Percentiles rank a stretch among this genome's conserved stretches.
Evolutionary conservation across 116 monocot genomes (phyloP).

Genomic region (Iris pallida): DNA sequence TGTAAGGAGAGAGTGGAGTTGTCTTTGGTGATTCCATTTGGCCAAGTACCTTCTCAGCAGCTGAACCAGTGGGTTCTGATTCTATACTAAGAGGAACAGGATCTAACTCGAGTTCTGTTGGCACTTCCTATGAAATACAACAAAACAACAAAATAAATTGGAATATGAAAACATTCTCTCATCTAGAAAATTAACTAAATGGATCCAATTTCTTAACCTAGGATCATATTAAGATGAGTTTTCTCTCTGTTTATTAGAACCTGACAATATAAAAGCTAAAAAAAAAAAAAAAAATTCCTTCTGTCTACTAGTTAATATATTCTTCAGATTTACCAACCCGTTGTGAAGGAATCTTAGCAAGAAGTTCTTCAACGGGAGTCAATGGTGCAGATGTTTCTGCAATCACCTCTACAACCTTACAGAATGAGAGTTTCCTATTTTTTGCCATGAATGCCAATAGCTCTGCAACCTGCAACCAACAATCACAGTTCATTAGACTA

Average conservation of each 20-base stretch:
- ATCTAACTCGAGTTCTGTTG: conserved; percentile 14
- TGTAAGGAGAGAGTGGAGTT: conserved; percentile 52
- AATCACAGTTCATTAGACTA: no score
- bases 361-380: conserved; percentile 68
- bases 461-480: conserved; percentile 62
- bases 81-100: conserved; percentile 12
- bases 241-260: background rate
- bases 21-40: conserved; percentile 12
- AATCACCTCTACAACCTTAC: conserved; percentile 85
- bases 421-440: conserved; percentile 59
- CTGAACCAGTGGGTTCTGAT: conserved; percentile 7
- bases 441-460: conserved; percentile 86
- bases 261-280: background rate
- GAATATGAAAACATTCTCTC: background rate
- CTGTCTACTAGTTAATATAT: background rate
- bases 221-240: background rate
- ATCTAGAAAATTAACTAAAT: background rate
- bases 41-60: conserved; percentile 7
- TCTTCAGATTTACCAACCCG: conserved; percentile 30
- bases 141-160: background rate
- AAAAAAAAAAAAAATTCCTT: background rate
- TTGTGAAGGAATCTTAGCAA: conserved; percentile 61
- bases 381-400: conserved; percentile 83
- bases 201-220: background rate
- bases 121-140: conserved; percentile 25